A percentile compares a stretch with the other conserved stretches of the same genome.
These are phyloP conservation scores for Monosporozyma aquatica DNA, from an alignment of 805 yeast species.

Conservation along the genomic window DNA sequence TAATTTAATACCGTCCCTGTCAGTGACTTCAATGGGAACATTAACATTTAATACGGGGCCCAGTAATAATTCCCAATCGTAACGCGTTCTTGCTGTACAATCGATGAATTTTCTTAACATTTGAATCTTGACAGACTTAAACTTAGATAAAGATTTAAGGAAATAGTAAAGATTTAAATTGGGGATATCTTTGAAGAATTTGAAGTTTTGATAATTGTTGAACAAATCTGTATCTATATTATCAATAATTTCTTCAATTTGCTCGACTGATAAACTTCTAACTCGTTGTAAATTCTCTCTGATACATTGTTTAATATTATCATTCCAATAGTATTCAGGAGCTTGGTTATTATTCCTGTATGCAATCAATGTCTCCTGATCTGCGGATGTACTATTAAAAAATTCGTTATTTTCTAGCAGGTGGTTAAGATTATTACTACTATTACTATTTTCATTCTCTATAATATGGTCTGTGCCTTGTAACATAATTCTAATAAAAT, in stretches of 20 bases:
- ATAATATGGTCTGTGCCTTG: not conserved
- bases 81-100: constrained; percentile 32
- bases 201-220: constrained; percentile 22
- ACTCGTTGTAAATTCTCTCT: constrained; percentile 6
- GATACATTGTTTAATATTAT: constrained; percentile 17
- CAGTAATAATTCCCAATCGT: constrained; percentile 33
- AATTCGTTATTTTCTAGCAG: constrained; percentile 5
- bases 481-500: not conserved
- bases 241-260: constrained; percentile 7
- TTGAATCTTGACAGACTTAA: constrained; percentile 30
- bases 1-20: constrained; percentile 35
- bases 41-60: constrained; percentile 29
- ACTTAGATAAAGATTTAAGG: constrained; percentile 26
- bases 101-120: constrained; percentile 31
- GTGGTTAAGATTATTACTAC: too few species aligned
- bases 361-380: constrained; percentile 24
- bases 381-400: constrained; percentile 11
- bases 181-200: constrained; percentile 28
- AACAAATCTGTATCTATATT: constrained; percentile 13
- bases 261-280: not conserved
- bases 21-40: constrained; percentile 31
- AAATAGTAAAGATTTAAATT: constrained; percentile 32
- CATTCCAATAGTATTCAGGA: constrained; percentile 23
- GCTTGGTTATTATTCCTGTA: constrained; percentile 6
- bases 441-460: not conserved